These are phyloP conservation scores for Triticum aestivum DNA, from an alignment of 176 grass and related monocot species.

Conservation along the genomic window IWGSC_CS_RefSeq_v2.1 NC_057800.1:609176777-609177276, in stretches of 20 bases:
- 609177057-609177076: conserved; percentile 18
- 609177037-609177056: not conserved
- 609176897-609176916: not conserved
- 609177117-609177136: not conserved
- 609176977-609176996: not conserved
- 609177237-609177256: not conserved
- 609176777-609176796: conserved; percentile 30
- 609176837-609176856: not conserved
- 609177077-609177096: conserved; percentile 19
- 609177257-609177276: too few species aligned
- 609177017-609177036: too few species aligned
- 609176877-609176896: not conserved
- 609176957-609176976: not conserved
- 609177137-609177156: not conserved
- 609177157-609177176: conserved; percentile 20
- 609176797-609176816: not conserved
- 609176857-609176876: not conserved
- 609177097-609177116: conserved; percentile 28
- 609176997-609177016: not conserved
- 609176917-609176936: not conserved
- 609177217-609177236: not conserved
- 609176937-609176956: not conserved
- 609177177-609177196: not conserved
- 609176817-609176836: too few species aligned
- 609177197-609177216: not conserved